Evolutionary conservation across 23 red algal species (phyloP).

Genomic region (Gracilaria vermiculophylla): DNA sequence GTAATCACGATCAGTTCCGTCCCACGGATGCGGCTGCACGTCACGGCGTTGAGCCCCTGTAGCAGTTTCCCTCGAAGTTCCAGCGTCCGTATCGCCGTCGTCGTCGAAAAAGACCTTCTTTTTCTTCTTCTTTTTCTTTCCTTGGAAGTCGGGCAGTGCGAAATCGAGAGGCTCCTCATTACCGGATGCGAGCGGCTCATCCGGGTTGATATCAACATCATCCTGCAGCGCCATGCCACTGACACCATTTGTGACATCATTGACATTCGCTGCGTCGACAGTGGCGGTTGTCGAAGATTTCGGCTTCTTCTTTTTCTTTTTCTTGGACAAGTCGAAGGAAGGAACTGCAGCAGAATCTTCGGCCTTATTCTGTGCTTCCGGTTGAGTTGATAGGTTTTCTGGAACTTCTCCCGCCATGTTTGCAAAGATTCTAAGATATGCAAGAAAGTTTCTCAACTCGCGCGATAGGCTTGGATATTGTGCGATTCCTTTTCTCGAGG

Average conservation of each 20-base stretch:
- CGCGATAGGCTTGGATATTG: neutral
- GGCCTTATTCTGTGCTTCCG: neutral
- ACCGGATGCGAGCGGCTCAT: neutral
- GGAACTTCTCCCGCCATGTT: slow-evolving; percentile 4
- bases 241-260: slow-evolving; percentile 19
- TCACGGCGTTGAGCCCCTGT: slow-evolving; percentile 34
- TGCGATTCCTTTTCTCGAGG: neutral
- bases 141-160: slow-evolving; percentile 62
- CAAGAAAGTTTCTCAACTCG: neutral
- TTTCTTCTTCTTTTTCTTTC: slow-evolving; percentile 88
- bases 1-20: slow-evolving; percentile 92
- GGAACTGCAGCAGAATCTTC: slow-evolving; percentile 21
- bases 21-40: slow-evolving; percentile 75
- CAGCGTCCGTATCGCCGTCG: slow-evolving; percentile 18
- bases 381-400: neutral
- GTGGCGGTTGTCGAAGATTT: neutral
- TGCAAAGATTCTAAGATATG: neutral
- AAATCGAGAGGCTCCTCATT: slow-evolving; percentile 59
- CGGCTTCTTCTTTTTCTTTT: slow-evolving; percentile 95
- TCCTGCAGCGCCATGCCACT: neutral
- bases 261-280: slow-evolving; percentile 25
- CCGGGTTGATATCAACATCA: neutral
- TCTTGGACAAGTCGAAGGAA: slow-evolving; percentile 74
- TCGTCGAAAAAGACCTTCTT: slow-evolving; percentile 81
- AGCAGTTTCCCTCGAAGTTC: neutral